Evolutionary conservation across 1,139 yeast species (phyloP).

Genomic region (Hanseniaspora sp.): DNA sequence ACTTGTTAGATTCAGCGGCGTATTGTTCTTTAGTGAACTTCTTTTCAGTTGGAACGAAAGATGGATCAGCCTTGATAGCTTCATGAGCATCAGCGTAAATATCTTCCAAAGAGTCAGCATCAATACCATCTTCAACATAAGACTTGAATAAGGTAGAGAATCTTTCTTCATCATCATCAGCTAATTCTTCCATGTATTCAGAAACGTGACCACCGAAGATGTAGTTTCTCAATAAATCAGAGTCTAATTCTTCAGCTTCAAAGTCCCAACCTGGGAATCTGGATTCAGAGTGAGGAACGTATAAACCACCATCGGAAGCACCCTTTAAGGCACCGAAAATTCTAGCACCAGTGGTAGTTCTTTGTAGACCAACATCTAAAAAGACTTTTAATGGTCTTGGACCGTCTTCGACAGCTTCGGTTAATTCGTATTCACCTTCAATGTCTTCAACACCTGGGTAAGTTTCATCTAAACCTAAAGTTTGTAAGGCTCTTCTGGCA

Average conservation of each 20-base stretch:
- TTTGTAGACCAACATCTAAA: slow-evolving; percentile 98
- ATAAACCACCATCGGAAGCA: slow-evolving; percentile 99
- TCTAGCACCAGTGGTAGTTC: slow-evolving; percentile 99
- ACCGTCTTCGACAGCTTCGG: slow-evolving; percentile 98
- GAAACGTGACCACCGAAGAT: slow-evolving; percentile 99
- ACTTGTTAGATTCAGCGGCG: slow-evolving; percentile 93
- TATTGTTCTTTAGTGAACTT: slow-evolving; percentile 95
- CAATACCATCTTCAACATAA: slow-evolving; percentile 93
- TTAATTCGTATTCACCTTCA: slow-evolving; percentile 96
- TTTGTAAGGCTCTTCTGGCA: slow-evolving; percentile 98
- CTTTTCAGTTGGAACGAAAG: slow-evolving; percentile 81
- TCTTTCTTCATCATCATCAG: slow-evolving; percentile 99
- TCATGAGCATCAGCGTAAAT: slow-evolving; percentile 90
- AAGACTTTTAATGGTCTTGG: slow-evolving; percentile 99
- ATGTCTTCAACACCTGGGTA: slow-evolving; percentile 98
- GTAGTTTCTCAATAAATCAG: slow-evolving; percentile 96
- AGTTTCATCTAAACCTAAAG: slow-evolving; percentile 96
- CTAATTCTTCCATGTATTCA: slow-evolving; percentile 99
- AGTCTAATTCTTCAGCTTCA: slow-evolving; percentile 95
- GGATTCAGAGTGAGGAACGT: slow-evolving; percentile 98
- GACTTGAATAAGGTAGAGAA: slow-evolving; percentile 92
- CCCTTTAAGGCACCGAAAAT: slow-evolving; percentile 99
- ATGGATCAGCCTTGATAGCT: slow-evolving; percentile 92
- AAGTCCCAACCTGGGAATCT: slow-evolving; percentile 99
- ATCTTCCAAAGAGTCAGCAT: slow-evolving; percentile 95